Percentiles rank a stretch among this genome's conserved stretches.
Evolutionary conservation across 441 rosid genomes (phyloP).

Genomic region (Populus tomentosa): DNA sequence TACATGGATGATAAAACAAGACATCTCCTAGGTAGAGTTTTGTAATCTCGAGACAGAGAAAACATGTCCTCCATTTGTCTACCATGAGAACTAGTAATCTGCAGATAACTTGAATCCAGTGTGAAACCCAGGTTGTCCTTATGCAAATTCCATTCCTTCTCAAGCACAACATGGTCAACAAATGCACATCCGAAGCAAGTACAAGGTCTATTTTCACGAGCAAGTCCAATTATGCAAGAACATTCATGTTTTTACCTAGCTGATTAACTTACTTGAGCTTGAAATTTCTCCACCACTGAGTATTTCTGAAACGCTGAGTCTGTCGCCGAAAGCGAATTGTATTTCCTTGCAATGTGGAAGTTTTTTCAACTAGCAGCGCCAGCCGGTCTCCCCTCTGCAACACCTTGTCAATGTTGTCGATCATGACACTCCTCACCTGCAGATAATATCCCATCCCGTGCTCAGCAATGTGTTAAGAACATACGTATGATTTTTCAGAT

Average conservation of each 20-base stretch:
- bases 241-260: neutral
- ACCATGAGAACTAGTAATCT: neutral
- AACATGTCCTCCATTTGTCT: neutral
- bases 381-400: slow-evolving; percentile 75
- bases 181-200: neutral
- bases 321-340: slow-evolving; percentile 73
- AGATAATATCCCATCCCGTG: neutral
- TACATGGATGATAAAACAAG: neutral
- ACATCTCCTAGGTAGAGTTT: neutral
- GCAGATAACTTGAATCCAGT: neutral
- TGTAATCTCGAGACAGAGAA: neutral
- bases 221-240: neutral
- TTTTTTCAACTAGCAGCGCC: slow-evolving; percentile 74
- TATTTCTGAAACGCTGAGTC: slow-evolving; percentile 59
- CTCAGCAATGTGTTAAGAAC: neutral
- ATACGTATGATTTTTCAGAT: neutral
- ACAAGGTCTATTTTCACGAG: neutral
- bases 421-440: slow-evolving; percentile 77
- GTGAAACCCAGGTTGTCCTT: neutral
- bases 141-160: neutral
- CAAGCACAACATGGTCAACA: neutral
- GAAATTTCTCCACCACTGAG: slow-evolving; percentile 77
- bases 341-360: slow-evolving; percentile 71
- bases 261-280: slow-evolving; percentile 52
- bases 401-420: slow-evolving; percentile 78